Evolutionary conservation across 192 early-diverging fungal genomes (phyloP).

Genomic region (Backusella liffmaniae): DNA sequence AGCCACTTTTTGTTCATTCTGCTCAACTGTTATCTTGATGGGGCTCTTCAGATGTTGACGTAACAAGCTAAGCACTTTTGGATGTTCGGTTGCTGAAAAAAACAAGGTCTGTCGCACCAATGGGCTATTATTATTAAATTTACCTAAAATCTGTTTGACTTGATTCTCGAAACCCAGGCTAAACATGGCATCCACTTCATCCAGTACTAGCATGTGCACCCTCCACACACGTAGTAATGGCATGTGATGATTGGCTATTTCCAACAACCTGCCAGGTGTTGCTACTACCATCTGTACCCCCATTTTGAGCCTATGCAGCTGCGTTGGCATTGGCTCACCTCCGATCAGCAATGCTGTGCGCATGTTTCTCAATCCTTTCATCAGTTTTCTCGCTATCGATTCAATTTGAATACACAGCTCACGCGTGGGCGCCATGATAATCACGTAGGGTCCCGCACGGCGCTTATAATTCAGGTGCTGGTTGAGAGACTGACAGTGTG

Average conservation of each 20-base stretch:
- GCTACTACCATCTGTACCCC: conserved; percentile 56
- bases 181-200: conserved; percentile 61
- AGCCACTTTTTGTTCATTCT: background rate
- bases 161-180: conserved; percentile 53
- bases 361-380: conserved; percentile 45
- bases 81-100: conserved; percentile 35
- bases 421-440: conserved; percentile 52
- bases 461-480: conserved; percentile 17
- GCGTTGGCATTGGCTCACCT: conserved; percentile 52
- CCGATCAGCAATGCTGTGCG: conserved; percentile 55
- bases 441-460: conserved; percentile 36
- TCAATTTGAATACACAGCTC: conserved; percentile 56
- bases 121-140: conserved; percentile 22
- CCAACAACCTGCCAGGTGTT: conserved; percentile 56
- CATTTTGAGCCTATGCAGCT: conserved; percentile 49
- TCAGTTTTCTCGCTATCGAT: conserved; percentile 34
- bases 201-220: conserved; percentile 48
- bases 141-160: conserved; percentile 44
- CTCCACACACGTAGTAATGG: conserved; percentile 35
- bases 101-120: conserved; percentile 41
- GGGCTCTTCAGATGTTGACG: conserved; percentile 34
- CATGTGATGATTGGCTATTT: conserved; percentile 38
- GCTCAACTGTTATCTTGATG: conserved; percentile 28
- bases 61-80: background rate
- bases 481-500: conserved; percentile 34